Conservation (phyloP, 257 asterid genomes). For the Fraxinus pennsylvanica region DNA sequence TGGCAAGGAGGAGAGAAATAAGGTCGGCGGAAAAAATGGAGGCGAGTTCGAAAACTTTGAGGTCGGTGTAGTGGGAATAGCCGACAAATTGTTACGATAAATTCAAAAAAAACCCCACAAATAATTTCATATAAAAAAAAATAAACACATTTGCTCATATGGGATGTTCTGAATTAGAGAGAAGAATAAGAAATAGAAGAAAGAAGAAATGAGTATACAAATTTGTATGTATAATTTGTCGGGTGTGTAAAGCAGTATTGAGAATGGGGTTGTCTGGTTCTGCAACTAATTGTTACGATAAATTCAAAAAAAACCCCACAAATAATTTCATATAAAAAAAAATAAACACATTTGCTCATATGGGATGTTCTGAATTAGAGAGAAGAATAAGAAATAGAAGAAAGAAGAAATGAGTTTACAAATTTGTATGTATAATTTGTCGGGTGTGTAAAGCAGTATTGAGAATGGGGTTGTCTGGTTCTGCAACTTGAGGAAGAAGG, state of each 20-base stretch:
- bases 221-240: slow-evolving; percentile 24
- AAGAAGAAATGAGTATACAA: slow-evolving; percentile 12
- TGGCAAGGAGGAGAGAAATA: slow-evolving; percentile 70
- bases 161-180: slow-evolving; percentile 22
- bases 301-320: slow-evolving; percentile 36
- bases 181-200: slow-evolving; percentile 13
- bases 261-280: slow-evolving; percentile 45
- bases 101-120: slow-evolving; percentile 26
- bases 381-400: slow-evolving; percentile 15
- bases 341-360: neutral
- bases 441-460: slow-evolving; percentile 46
- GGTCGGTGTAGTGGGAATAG: slow-evolving; percentile 93
- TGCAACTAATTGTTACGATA: slow-evolving; percentile 42
- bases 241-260: slow-evolving; percentile 46
- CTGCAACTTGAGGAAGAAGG: slow-evolving; percentile 33
- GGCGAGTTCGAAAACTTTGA: slow-evolving; percentile 87
- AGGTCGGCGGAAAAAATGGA: slow-evolving; percentile 84
- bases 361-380: slow-evolving; percentile 30
- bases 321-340: neutral
- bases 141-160: slow-evolving; percentile 13
- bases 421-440: slow-evolving; percentile 25
- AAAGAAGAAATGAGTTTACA: slow-evolving; percentile 9
- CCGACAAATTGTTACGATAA: slow-evolving; percentile 54
- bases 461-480: slow-evolving; percentile 43
- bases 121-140: neutral